A percentile compares a stretch with the other conserved stretches of the same genome.
Conservation (phyloP, 2,329 filamentous ascomycete genomes). For the Raffaelea deltoideospora region DNA sequence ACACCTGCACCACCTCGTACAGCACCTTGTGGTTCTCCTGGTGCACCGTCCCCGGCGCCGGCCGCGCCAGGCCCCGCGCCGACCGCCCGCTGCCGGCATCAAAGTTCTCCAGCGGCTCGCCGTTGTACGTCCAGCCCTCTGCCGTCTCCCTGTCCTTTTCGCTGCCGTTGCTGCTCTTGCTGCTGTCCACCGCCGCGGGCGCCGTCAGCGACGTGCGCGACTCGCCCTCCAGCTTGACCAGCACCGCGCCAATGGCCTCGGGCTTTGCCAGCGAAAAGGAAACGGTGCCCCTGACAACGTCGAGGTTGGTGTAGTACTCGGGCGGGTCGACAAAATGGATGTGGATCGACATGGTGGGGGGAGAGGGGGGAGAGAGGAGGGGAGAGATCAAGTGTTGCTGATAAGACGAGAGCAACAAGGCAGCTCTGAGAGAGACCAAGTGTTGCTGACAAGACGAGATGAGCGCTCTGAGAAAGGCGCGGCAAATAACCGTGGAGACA, state of each 20-base stretch:
- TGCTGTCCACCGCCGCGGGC: too few species aligned
- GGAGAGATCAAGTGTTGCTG: too few species aligned
- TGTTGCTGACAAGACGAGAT: too few species aligned
- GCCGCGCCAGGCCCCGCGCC: slow-evolving; percentile 2
- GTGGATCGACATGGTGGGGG: slow-evolving; percentile 44
- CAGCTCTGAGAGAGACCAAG: too few species aligned
- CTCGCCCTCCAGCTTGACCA: slow-evolving; percentile 76
- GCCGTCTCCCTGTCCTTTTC: too few species aligned
- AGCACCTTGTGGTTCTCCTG: slow-evolving; percentile 57
- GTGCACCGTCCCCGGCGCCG: slow-evolving; percentile 22
- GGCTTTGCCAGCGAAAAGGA: slow-evolving; percentile 44
- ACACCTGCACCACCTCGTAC: slow-evolving; percentile 60
- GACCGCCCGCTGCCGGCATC: background rate
- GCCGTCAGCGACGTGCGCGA: slow-evolving; percentile 49
- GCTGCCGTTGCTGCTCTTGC: too few species aligned
- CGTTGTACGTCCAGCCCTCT: slow-evolving; percentile 6
- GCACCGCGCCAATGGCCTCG: slow-evolving; percentile 56
- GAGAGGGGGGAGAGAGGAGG: background rate
- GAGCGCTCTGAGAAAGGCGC: too few species aligned
- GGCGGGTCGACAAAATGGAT: slow-evolving; percentile 52
- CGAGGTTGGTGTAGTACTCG: slow-evolving; percentile 67
- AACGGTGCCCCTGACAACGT: slow-evolving; percentile 50
- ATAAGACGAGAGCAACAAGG: too few species aligned
- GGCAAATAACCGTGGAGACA: too few species aligned
- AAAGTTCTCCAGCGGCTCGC: slow-evolving; percentile 1